Evolutionary conservation across 768 basidiomycete genomes (phyloP).

Genomic region (Mycena maculata): DNA sequence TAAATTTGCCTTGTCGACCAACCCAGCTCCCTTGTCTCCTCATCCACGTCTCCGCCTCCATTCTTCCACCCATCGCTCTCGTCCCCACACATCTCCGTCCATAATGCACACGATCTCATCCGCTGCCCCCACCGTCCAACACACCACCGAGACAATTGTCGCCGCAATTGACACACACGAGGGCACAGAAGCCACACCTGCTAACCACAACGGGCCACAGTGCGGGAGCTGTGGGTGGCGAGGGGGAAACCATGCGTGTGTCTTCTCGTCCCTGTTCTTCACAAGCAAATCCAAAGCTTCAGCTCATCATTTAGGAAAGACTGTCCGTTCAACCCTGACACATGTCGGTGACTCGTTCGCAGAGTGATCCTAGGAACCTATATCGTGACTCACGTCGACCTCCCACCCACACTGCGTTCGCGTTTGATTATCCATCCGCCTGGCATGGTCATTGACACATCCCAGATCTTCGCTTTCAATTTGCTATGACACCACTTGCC

Average conservation of each 20-base stretch:
- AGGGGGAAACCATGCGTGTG: constrained; percentile 47
- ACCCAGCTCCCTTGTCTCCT: no score
- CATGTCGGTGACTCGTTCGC: no score
- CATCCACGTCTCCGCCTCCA: no score
- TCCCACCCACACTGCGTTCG: neutral
- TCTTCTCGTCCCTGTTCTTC: neutral
- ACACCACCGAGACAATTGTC: no score
- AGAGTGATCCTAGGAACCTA: no score
- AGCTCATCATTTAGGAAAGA: no score
- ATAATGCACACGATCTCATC: neutral
- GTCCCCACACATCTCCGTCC: neutral
- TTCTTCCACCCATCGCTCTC: neutral
- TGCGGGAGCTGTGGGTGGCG: constrained; percentile 84
- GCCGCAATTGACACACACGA: constrained; percentile 29
- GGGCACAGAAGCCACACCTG: neutral
- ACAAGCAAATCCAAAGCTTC: no score
- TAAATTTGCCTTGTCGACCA: neutral
- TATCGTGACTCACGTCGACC: no score
- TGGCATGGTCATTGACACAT: neutral
- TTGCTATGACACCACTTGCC: neutral
- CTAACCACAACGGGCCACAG: constrained; percentile 60
- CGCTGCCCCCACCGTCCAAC: no score
- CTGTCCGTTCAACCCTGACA: neutral
- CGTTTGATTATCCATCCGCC: neutral
- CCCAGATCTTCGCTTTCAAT: constrained; percentile 4